Evolutionary conservation across 2,329 filamentous ascomycete genomes (phyloP), one percentile per base, ranked within the genome.

Genomic region (Aureobasidium sp.): DNA sequence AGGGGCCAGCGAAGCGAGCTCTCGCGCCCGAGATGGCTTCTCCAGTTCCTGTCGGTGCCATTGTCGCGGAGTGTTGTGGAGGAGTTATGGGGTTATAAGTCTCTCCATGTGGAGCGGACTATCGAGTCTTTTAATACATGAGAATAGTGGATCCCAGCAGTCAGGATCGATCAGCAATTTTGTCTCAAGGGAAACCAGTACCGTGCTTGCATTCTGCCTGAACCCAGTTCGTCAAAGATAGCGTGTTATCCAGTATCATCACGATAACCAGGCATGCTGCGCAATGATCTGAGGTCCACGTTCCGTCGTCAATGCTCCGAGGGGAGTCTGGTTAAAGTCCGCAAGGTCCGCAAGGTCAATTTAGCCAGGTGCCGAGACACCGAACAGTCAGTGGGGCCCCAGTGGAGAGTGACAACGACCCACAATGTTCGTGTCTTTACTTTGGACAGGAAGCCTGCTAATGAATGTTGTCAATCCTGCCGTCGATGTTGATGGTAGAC

Each of bases 1-100:
- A 32, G 4, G 61, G 61, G 6, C 61, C 60, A 19, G 61, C 58
- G 42, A 56, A 60, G 6, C 54, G 55, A 24, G 56, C 56, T 56
- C 60, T 56, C 21, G 53, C 53, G 25, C 55, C 61, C 30, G 61
- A 62, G 5, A 62, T 25, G 30, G 22, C 52, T 27, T 37, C 42
- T 34, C 40, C 42, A 39, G 19, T 32, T 25, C 49, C 49, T 39
- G 14, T 14, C 24, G 53, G 37, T 11, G 45, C 37, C 53, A 55
- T 55, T 24, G 10, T 47, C 4, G 11, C 19, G 3, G 6, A 30
- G 17, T 16, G 29, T 12, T 40, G 35, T 40, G 35, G 27, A 39
- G 17, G 35, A 17, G 35, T 16, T 49, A 49, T 29, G 32, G 45
- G 32, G 32, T 25, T 39, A 4, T 8, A n/a, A 21, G 16, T 49